Percentiles rank a stretch among this genome's conserved stretches.
Conservation (phyloP, 768 basidiomycete species). For the Calocera cornea region DNA sequence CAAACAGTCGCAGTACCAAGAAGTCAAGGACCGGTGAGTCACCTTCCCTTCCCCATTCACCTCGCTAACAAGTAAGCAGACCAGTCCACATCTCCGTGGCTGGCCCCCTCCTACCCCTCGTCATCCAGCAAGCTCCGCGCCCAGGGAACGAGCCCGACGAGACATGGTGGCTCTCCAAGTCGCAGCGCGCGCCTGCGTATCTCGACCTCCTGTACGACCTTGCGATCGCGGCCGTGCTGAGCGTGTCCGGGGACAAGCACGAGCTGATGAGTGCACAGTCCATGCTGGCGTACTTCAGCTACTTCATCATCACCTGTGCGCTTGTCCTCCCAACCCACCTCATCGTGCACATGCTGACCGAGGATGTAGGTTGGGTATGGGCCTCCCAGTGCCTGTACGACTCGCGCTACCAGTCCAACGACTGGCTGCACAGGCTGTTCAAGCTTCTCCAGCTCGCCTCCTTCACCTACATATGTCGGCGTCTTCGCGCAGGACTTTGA, state of each 20-base stretch:
- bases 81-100: neutral
- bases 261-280: neutral
- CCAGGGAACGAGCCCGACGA: neutral
- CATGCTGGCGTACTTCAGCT: neutral
- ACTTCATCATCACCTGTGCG: neutral
- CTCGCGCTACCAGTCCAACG: neutral
- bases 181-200: neutral
- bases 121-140: neutral
- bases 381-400: slow-evolving; percentile 5
- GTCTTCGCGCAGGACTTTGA: slow-evolving; percentile 8
- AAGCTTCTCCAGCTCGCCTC: slow-evolving; percentile 4
- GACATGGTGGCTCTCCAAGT: neutral
- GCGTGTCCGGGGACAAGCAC: neutral
- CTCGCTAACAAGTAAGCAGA: neutral
- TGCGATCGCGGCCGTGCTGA: neutral
- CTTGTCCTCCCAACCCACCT: too few species aligned
- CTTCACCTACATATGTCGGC: neutral
- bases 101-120: neutral
- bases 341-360: too few species aligned
- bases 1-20: too few species aligned
- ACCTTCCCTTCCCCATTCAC: too few species aligned
- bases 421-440: slow-evolving; percentile 7
- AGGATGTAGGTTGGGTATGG: slow-evolving; percentile 6
- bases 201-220: neutral
- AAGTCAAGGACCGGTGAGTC: too few species aligned